Base-by-base conservation (phyloP, 257 asterid species). In the Datura wrightii region DNA sequence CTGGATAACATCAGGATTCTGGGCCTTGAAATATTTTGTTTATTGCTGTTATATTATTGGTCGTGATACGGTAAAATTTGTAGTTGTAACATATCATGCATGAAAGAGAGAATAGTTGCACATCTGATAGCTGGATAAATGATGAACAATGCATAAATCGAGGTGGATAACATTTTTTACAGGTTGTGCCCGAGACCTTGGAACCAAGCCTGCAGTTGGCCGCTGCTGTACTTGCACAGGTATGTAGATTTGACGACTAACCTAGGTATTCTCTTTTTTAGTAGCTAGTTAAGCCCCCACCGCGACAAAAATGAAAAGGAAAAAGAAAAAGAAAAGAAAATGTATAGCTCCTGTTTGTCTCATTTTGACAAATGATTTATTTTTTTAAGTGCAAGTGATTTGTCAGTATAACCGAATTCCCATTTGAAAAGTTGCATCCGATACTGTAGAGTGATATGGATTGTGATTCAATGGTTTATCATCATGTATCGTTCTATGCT, bases 131-230 rank as follows among this genome's bases (percentile, higher is more conserved):
- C 10, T 78, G 63, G 63, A 52, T 52, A 78, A 50, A 50, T 76
- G 62, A 78, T 52, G 82, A 78, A 50, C 82, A 52, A 52, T 52
- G 44, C 81, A 48, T 74, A 19, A 24, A 48, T 50, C 24, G 24
- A 74, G 81, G 81, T 24, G 82, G 46, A 78, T 78, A 78, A 78
- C n/a, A 18, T 24, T 34, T 67, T 50, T 76, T 79, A 52, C 94
- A 97, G 99, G 99, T 97, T 85, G 99, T 97, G 69, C 99, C 99
- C 0, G 99, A 97, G 92, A 95, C 99, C n/a, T 86, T 97, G 95
- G 99, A 97, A 92, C 99, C 99, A 41, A 95, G 99, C 88, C 89
- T 97, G 90, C 99, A 97, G 88, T 90, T 97, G 86, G 99, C 99
- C 55, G 99, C 99, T 63, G 99, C 99, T 65, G 98, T 97, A 59